Evolutionary conservation across 2,329 filamentous ascomycete species (phyloP).

Genomic region (Diaporthe amygdali): DNA sequence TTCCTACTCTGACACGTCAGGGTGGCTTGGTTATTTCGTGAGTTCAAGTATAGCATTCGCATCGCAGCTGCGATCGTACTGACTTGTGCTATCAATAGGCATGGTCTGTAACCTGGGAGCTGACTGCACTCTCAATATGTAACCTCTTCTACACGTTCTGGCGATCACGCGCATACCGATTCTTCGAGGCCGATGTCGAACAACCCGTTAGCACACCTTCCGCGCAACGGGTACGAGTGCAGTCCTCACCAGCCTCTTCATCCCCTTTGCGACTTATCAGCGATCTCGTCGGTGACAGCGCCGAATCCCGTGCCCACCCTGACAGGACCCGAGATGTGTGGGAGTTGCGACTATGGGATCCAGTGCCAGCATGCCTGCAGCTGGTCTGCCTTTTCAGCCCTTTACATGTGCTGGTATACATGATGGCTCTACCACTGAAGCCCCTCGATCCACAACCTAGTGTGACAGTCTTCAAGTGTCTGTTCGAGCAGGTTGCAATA

Average conservation of each 20-base stretch:
- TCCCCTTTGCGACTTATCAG: slow-evolving; percentile 81
- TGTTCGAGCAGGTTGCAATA: slow-evolving; percentile 77
- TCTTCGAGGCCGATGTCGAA: slow-evolving; percentile 89
- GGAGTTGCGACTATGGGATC: slow-evolving; percentile 95
- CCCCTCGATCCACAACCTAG: slow-evolving; percentile 81
- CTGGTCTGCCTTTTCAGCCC: slow-evolving; percentile 93
- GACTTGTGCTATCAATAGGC: slow-evolving; percentile 51
- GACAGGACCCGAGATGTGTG: slow-evolving; percentile 86
- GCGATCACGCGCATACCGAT: slow-evolving; percentile 83
- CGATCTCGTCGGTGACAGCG: slow-evolving; percentile 70
- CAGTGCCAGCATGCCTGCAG: slow-evolving; percentile 79
- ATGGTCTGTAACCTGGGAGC: slow-evolving; percentile 71
- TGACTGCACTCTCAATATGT: slow-evolving; percentile 68
- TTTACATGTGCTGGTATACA: slow-evolving; percentile 89
- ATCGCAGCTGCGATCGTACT: neutral
- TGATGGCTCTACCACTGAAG: slow-evolving; percentile 81
- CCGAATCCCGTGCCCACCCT: slow-evolving; percentile 84
- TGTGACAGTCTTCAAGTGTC: slow-evolving; percentile 81
- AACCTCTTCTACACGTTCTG: slow-evolving; percentile 86
- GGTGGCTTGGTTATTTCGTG: slow-evolving; percentile 68
- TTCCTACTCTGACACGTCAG: slow-evolving; percentile 51
- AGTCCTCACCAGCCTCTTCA: slow-evolving; percentile 78
- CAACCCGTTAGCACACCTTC: slow-evolving; percentile 78
- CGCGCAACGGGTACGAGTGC: slow-evolving; percentile 84
- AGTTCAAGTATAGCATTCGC: slow-evolving; percentile 34